Evolutionary conservation across 1,284 basidiomycete genomes (phyloP), one percentile per base, ranked within the genome.

Genomic region (Cystobasidium pallidum): DNA sequence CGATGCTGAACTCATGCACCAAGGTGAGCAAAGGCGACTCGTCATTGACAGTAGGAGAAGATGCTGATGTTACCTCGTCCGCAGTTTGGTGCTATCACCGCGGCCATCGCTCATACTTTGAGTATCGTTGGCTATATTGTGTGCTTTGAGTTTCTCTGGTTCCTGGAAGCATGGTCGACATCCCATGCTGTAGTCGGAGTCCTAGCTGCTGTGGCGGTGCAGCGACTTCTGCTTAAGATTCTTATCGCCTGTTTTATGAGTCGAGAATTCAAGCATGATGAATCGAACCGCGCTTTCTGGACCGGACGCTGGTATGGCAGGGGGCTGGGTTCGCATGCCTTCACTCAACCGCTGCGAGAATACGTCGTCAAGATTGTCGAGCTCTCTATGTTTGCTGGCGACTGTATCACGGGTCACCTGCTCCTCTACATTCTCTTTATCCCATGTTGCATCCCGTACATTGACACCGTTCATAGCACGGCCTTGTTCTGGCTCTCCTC

Each of bases 231-330:
- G 76, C 89, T 93, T 86, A 97, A 97, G 84, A 85, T 93, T 72
- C 84, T 95, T 75, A 96, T 97, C 77, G 85, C 93, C 0, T 88
- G 94, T 68, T 92, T 94, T 86, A 84, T 97, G 51, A 91, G 92
- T 39, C 89, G 94, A 76, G 94, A 97, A 82, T 94, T 95, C 86
- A 96, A 96, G 83, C 92, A 95, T 79, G 94, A 97, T 80, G 93
- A 96, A 84, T 94, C 92, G 24, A 97, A 96, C 83, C 86, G 92
- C 39, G 93, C 93, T 10, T 97, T 93, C 93, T 97, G 94, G 94
- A 94, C 92, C 49, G 93, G 94, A 79, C 88, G 64, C 45, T 67
- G 67, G 67, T 51, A 47, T 28, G 58, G 58, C 24, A n/a, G 58
- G 3, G 92, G 92, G 3, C 85, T 96, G 39, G 94, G 94, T 49